A percentile compares a stretch with the other conserved stretches of the same genome.
These are phyloP conservation scores for Ogataea haglerorum DNA, from an alignment of 805 yeast species.

Conservation along the genomic window DNA sequence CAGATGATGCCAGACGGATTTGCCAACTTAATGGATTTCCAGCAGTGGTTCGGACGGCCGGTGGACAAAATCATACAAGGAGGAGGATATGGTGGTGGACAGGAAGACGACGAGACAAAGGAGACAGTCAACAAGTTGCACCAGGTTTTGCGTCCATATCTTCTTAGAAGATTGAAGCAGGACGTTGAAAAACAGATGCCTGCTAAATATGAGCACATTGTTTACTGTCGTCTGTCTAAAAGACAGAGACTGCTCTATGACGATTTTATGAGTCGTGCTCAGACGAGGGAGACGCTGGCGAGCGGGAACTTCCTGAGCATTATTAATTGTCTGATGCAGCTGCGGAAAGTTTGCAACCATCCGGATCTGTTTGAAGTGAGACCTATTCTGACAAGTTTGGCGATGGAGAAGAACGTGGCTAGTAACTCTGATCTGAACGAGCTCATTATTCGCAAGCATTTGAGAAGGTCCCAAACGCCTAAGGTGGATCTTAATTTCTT, in stretches of 20 bases:
- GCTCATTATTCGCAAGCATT: constrained; percentile 34
- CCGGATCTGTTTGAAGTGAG: constrained; percentile 95
- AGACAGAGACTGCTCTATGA: constrained; percentile 90
- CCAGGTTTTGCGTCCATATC: constrained; percentile 88
- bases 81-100: constrained; percentile 39
- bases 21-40: constrained; percentile 93
- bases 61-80: constrained; percentile 89
- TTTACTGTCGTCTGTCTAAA: constrained; percentile 87
- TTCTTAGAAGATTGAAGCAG: constrained; percentile 84
- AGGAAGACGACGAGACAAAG: constrained; percentile 71
- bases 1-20: constrained; percentile 91
- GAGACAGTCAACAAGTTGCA: constrained; percentile 86
- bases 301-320: constrained; percentile 94
- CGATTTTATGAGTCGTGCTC: constrained; percentile 96
- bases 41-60: constrained; percentile 98
- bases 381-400: constrained; percentile 88
- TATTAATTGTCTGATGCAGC: constrained; percentile 95
- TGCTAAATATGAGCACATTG: constrained; percentile 91
- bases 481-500: constrained; percentile 51
- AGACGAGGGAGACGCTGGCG: constrained; percentile 88
- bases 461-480: constrained; percentile 10
- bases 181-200: constrained; percentile 99
- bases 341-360: constrained; percentile 94
- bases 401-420: constrained; percentile 62
- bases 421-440: constrained; percentile 44